Conservation (phyloP, 2,329 filamentous ascomycete genomes). For the Leptographium lundbergii region DNA sequence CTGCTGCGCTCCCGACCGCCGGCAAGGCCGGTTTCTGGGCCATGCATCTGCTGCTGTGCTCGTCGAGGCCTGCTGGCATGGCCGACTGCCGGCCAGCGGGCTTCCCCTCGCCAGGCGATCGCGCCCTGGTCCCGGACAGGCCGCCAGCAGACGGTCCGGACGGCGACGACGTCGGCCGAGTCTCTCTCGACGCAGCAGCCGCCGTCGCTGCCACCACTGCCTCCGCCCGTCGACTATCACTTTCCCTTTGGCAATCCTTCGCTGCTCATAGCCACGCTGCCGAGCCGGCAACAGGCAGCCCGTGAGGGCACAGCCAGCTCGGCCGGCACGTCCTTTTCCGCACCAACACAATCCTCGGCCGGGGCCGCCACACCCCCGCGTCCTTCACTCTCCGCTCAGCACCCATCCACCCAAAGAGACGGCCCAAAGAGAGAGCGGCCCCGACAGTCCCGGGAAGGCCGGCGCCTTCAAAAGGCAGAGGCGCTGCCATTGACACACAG, state of each 20-base stretch:
- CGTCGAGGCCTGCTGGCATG: background rate
- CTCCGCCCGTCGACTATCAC: conserved; percentile 8
- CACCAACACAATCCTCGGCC: background rate
- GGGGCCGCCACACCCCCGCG: too few species aligned
- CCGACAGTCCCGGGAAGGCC: too few species aligned
- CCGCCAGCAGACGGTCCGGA: background rate
- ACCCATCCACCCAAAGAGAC: too few species aligned
- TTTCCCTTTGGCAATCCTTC: conserved; percentile 12
- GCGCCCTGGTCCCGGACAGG: too few species aligned
- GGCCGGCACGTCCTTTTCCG: too few species aligned
- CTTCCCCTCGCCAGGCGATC: background rate
- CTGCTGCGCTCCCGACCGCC: background rate
- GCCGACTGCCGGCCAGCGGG: background rate
- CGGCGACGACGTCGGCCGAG: background rate
- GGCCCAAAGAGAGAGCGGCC: too few species aligned
- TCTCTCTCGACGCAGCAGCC: background rate
- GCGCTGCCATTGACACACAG: too few species aligned
- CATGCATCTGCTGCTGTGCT: background rate
- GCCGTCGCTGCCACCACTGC: background rate
- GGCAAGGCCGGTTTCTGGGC: background rate
- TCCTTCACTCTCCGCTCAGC: too few species aligned
- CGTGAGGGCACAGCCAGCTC: too few species aligned
- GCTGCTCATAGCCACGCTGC: conserved; percentile 10
- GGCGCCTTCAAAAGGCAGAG: too few species aligned
- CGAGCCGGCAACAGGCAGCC: background rate